phyloP scores from a whole-genome alignment of 2,329 filamentous ascomycete genomes.

The Aspergillus quadrilineatus region DNA sequence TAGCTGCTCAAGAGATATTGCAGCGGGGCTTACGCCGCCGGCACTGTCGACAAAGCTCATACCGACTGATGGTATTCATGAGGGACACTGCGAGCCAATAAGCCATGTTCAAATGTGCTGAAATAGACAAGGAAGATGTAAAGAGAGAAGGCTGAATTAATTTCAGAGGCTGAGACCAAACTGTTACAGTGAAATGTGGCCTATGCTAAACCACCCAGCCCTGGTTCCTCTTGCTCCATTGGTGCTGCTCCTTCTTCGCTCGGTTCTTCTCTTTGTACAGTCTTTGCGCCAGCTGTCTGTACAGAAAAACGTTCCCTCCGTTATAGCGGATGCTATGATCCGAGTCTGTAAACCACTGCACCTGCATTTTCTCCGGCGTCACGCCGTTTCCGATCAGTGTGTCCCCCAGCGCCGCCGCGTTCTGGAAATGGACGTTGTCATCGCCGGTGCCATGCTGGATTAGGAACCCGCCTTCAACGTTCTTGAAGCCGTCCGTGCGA shows the following conservation, averaged over 20 bases:
- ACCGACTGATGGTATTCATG: no score
- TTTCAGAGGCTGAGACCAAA: no score
- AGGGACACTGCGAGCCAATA: no score
- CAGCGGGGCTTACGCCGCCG: no score
- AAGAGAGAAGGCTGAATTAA: no score
- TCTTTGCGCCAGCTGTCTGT: constrained; percentile 61
- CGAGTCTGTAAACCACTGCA: constrained; percentile 64
- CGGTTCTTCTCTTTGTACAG: constrained; percentile 63
- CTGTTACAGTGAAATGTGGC: background rate
- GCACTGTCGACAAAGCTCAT: no score
- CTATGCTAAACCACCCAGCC: background rate
- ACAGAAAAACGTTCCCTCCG: constrained; percentile 56
- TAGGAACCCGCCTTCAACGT: constrained; percentile 59
- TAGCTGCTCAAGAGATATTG: no score
- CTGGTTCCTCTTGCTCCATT: constrained; percentile 41
- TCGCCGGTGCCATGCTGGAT: constrained; percentile 68
- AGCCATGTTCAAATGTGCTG: no score
- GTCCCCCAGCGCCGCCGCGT: constrained; percentile 62
- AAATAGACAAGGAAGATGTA: no score
- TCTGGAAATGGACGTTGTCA: constrained; percentile 72
- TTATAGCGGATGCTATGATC: constrained; percentile 64
- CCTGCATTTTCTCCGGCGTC: constrained; percentile 60
- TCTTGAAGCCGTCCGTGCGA: constrained; percentile 60
- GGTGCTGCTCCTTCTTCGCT: constrained; percentile 39
- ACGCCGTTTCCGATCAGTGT: constrained; percentile 60